Evolutionary conservation across 805 yeast genomes (phyloP), one percentile per base, ranked within the genome.

Genomic region (Ogataea methanolica): DNA sequence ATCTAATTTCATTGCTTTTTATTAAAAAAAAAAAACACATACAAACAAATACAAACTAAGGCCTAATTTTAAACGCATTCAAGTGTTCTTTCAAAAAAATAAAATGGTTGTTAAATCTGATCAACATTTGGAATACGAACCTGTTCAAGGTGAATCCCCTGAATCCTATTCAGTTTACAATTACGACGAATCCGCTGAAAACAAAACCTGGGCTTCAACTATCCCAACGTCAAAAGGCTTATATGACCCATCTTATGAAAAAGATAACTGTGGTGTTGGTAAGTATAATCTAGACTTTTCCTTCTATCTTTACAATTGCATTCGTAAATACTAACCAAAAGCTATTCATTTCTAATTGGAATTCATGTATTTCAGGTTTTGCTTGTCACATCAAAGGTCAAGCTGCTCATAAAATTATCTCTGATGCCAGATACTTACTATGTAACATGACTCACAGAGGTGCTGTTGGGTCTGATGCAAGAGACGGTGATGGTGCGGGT

Each of bases 381-480:
- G 88, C 96, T 41, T 88, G 97, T 67, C 88, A 92, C 72, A 85
- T 91, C 71, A 88, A 90, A 68, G 97, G 97, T 48, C 65, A 75
- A 31, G 79, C 82, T 26, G 84, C 95, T 45, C 99, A 94, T 73
- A 90, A 91, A 65, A 89, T 92, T 58, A 90, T 92, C 50, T 82
- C 95, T 38, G 98, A 94, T 71, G 96, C 96, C 38, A 75, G 82
- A 57, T 81, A 79, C 63, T 73, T 92, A 60, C 80, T 92, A 46
- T 91, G 98, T 73, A 92, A 94, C 72, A 94, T 92, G 99, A 88
- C 97, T 52, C 99, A 92, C 69, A 82, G 99, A 72, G 99, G 99
- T 65, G 98, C 98, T 37, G 97, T 91, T 51, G 96, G 96, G 50
- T 76, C 89, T 1, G 96, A 91, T 63, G 96, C 97, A 21, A 82